These are phyloP conservation scores for Diaporthe sp. DNA, from an alignment of 2,329 filamentous ascomycete genomes.

Conservation along the genomic window DNA sequence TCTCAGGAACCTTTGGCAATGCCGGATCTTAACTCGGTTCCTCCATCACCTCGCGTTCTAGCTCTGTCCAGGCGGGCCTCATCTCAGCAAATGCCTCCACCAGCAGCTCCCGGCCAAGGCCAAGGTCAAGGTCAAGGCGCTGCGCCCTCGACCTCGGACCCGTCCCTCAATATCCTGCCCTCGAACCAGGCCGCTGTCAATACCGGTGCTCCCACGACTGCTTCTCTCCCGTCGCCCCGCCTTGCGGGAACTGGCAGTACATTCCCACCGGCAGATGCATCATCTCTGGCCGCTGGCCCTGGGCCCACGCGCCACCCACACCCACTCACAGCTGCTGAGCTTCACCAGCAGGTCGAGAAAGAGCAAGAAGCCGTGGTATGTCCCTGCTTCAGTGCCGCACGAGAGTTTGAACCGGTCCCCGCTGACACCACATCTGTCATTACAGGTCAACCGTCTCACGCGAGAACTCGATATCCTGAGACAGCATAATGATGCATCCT, in stretches of 20 bases:
- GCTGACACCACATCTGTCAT: constrained; percentile 22
- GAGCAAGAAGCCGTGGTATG: constrained; percentile 93
- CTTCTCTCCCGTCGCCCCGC: constrained; percentile 46
- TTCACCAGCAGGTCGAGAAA: constrained; percentile 91
- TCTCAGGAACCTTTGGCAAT: constrained; percentile 44
- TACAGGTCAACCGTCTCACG: constrained; percentile 90
- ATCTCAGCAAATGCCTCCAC: constrained; percentile 55
- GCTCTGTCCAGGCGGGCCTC: constrained; percentile 56
- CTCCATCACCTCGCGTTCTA: constrained; percentile 59
- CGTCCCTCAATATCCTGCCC: constrained; percentile 66
- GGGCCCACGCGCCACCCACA: constrained; percentile 87
- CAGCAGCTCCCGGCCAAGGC: constrained; percentile 47
- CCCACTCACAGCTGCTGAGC: constrained; percentile 87
- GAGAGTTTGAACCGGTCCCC: neutral
- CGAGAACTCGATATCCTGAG: constrained; percentile 89
- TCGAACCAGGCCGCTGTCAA: constrained; percentile 64
- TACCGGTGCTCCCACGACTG: constrained; percentile 46
- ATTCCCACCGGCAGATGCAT: constrained; percentile 50
- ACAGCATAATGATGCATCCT: constrained; percentile 74
- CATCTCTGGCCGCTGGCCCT: constrained; percentile 62
- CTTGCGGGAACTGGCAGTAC: constrained; percentile 42
- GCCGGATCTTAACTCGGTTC: constrained; percentile 68
- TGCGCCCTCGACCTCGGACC: constrained; percentile 35
- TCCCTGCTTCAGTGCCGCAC: constrained; percentile 30
- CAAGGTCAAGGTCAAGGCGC: constrained; percentile 47